A percentile compares a stretch with the other conserved stretches of the same genome.
These are phyloP conservation scores for Cerrena zonata DNA, from an alignment of 1,284 basidiomycete genomes.

Conservation along the genomic window DNA sequence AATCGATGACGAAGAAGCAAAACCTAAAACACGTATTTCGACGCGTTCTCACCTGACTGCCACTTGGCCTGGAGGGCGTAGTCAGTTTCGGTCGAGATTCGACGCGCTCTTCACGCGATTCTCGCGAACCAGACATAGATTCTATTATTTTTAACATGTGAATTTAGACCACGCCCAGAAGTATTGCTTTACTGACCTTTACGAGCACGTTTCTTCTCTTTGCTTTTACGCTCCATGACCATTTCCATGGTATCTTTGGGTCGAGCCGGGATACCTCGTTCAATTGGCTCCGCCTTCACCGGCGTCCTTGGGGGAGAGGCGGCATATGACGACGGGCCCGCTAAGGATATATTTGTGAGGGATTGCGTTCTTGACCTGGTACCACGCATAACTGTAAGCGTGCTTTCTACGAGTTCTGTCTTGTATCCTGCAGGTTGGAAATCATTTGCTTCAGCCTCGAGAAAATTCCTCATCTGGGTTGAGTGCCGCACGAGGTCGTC, in stretches of 20 bases:
- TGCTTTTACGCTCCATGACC: conserved; percentile 62
- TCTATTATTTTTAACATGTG: no score
- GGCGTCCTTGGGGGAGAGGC: conserved; percentile 48
- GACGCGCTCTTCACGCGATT: conserved; percentile 52
- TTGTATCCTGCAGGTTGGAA: conserved; percentile 29
- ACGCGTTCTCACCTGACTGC: conserved; percentile 29
- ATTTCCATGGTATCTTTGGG: conserved; percentile 67
- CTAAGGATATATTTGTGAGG: conserved; percentile 34
- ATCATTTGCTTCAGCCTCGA: conserved; percentile 42
- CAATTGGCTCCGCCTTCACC: conserved; percentile 54
- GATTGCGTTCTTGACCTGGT: conserved; percentile 45
- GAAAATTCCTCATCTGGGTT: conserved; percentile 69
- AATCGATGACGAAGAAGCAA: background rate
- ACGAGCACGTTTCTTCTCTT: conserved; percentile 44
- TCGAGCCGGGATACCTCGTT: conserved; percentile 42
- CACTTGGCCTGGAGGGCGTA: conserved; percentile 19
- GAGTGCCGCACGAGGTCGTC: conserved; percentile 62
- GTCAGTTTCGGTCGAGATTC: conserved; percentile 26
- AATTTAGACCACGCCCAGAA: background rate
- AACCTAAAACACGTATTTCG: no score
- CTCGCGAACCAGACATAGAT: conserved; percentile 51
- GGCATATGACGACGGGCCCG: conserved; percentile 21
- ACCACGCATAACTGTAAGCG: conserved; percentile 21
- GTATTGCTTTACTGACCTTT: conserved; percentile 17
- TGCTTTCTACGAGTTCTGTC: conserved; percentile 16